Evolutionary conservation across 371 early-diverging fungal genomes (phyloP), one percentile per base, ranked within the genome.

Genomic region (Syncephalastrum contaminatum): DNA sequence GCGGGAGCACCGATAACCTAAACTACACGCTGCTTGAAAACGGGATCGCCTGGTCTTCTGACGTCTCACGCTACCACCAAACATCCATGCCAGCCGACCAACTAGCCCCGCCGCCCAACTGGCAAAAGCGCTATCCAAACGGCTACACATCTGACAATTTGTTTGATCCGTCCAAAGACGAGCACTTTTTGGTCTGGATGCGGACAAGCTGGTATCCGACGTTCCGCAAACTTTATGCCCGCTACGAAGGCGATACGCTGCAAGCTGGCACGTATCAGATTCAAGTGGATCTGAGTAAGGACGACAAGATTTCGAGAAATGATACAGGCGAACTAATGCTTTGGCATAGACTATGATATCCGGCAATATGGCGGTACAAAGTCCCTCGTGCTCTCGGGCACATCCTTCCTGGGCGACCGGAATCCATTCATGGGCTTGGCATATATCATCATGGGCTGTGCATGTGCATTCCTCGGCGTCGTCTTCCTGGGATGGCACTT

Each of bases 171-270:
- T 89, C 87, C 15, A 73, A 87, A 36, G 81, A 87, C 74, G 88
- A 94, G 69, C 82, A 89, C 58, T 89, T 96, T 61, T 87, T 90
- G 61, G 96, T 95, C 16, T 97, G 98, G 98, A 95, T 97, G 91
- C 76, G 93, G 50, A 88, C 91, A 0, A 89, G 94, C 21, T 93
- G 94, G 24, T 84, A 94, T 59, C 93, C 96, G 6, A 91, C 82
- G 10, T 96, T 96, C 79, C 80, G 94, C 52, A 97, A 97, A 69
- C 74, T 95, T 20, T 96, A 91, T 72, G 92, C 92, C 42, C 71
- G 80, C 45, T 77, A 78, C 56, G 66, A 77, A 36, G 60, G 68
- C 3, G 72, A 73, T 14, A 51, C 62, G 0, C 66, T 87, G 48
- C 63, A 66, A 54, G 64, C 75, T 27, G 87, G 87, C 22, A 72